These are phyloP conservation scores for Trypanosomatidae sp. DNA, from an alignment of 208 protist genomes.

Conservation along the genomic window DNA sequence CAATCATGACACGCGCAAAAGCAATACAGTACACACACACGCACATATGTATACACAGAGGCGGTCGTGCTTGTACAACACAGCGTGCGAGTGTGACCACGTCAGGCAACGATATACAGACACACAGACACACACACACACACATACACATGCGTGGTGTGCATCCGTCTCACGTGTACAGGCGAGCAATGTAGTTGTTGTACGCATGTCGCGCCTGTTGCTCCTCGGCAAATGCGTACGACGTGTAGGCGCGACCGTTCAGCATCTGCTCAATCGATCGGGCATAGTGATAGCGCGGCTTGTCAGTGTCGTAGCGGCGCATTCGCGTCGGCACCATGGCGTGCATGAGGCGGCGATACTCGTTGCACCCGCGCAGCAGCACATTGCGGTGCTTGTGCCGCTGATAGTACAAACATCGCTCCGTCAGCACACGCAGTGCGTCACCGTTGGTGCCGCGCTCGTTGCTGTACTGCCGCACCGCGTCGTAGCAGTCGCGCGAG, in stretches of 20 bases:
- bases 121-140: too few relatives aligned
- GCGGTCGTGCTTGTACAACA: too few relatives aligned
- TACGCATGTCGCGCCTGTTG: slow-evolving; percentile 73
- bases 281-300: slow-evolving; percentile 33
- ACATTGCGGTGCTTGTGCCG: slow-evolving; percentile 69
- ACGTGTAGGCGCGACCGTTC: slow-evolving; percentile 82
- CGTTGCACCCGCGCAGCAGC: slow-evolving; percentile 62
- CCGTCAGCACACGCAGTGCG: slow-evolving; percentile 69
- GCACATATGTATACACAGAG: too few relatives aligned
- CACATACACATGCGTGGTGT: slow-evolving; percentile 2
- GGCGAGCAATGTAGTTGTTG: slow-evolving; percentile 64
- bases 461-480: slow-evolving; percentile 74
- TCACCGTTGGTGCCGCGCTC: slow-evolving; percentile 75
- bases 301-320: too few relatives aligned
- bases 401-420: slow-evolving; percentile 77
- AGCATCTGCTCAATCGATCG: slow-evolving; percentile 78
- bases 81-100: too few relatives aligned
- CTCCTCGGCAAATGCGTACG: slow-evolving; percentile 80
- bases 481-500: slow-evolving; percentile 79
- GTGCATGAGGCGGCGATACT: slow-evolving; percentile 69
- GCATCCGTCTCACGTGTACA: too few relatives aligned
- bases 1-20: too few relatives aligned
- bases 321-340: slow-evolving; percentile 27
- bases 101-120: too few relatives aligned
- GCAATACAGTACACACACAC: too few relatives aligned